These are phyloP conservation scores for Ustilago esculenta DNA, from an alignment of 1,284 basidiomycete species.

Conservation along the genomic window DNA sequence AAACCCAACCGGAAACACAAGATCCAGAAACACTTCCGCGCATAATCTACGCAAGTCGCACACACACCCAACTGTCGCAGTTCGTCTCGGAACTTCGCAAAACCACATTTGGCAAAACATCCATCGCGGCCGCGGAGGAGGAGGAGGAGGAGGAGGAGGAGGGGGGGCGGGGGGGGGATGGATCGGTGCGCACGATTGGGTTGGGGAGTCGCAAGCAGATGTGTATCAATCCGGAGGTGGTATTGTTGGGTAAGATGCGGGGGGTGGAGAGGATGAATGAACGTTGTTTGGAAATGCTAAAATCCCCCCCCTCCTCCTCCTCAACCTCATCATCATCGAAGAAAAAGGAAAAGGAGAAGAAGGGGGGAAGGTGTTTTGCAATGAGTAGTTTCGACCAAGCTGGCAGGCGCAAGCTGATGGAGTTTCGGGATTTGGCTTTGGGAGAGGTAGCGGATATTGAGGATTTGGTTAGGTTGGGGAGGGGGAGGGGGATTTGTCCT, in stretches of 20 bases:
- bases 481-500: slow-evolving; percentile 78
- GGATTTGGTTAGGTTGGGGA: slow-evolving; percentile 82
- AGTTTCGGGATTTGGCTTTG: slow-evolving; percentile 87
- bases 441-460: slow-evolving; percentile 87
- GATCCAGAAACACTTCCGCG: slow-evolving; percentile 66
- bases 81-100: slow-evolving; percentile 85
- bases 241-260: slow-evolving; percentile 68
- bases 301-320: too few relatives aligned
- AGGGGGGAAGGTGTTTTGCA: slow-evolving; percentile 73
- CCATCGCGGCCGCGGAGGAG: too few relatives aligned
- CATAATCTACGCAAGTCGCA: slow-evolving; percentile 91
- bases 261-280: slow-evolving; percentile 85
- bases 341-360: slow-evolving; percentile 49
- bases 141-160: too few relatives aligned
- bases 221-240: slow-evolving; percentile 87
- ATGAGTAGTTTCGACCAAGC: slow-evolving; percentile 73
- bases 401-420: slow-evolving; percentile 73
- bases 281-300: slow-evolving; percentile 85
- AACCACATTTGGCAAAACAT: slow-evolving; percentile 71
- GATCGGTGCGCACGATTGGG: slow-evolving; percentile 52
- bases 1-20: too few relatives aligned
- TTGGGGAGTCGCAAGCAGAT: slow-evolving; percentile 91
- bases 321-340: too few relatives aligned
- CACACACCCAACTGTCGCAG: slow-evolving; percentile 93
- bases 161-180: too few relatives aligned